Evolutionary conservation across 2,329 filamentous ascomycete species (phyloP).

Genomic region (Pezicula carpinea): DNA sequence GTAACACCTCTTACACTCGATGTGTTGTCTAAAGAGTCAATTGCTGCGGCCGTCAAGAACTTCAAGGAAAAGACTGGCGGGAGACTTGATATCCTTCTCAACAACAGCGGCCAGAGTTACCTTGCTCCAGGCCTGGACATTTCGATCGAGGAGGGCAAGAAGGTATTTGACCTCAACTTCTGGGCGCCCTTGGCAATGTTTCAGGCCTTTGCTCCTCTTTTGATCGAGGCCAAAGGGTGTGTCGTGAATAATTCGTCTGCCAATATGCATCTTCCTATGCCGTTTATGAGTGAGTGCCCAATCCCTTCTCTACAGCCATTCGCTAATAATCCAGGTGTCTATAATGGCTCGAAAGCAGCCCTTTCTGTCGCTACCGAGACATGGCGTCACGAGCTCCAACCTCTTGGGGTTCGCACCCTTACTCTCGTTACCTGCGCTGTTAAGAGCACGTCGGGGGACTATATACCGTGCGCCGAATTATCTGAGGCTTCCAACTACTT

Average conservation of each 20-base stretch:
- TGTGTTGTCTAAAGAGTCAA: conserved; percentile 31
- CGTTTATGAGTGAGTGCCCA: no score
- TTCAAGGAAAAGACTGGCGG: conserved; percentile 30
- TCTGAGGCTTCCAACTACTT: background rate
- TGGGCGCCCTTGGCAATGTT: conserved; percentile 19
- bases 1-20: conserved; percentile 37
- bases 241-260: conserved; percentile 26
- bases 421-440: background rate
- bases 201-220: conserved; percentile 17
- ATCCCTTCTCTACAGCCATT: no score
- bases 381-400: conserved; percentile 24
- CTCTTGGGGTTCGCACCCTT: conserved; percentile 16
- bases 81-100: conserved; percentile 37
- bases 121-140: conserved; percentile 25
- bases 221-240: conserved; percentile 18
- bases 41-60: conserved; percentile 25
- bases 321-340: no score
- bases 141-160: conserved; percentile 17
- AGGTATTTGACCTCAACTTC: conserved; percentile 21
- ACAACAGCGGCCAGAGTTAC: conserved; percentile 36
- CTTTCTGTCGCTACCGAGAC: conserved; percentile 17
- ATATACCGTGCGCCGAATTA: background rate
- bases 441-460: background rate
- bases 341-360: conserved; percentile 9
- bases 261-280: no score